Percentiles rank a stretch among this genome's conserved stretches.
phyloP scores from a whole-genome alignment of 2,329 filamentous ascomycete species.

The Zymoseptoria crescenta region DNA sequence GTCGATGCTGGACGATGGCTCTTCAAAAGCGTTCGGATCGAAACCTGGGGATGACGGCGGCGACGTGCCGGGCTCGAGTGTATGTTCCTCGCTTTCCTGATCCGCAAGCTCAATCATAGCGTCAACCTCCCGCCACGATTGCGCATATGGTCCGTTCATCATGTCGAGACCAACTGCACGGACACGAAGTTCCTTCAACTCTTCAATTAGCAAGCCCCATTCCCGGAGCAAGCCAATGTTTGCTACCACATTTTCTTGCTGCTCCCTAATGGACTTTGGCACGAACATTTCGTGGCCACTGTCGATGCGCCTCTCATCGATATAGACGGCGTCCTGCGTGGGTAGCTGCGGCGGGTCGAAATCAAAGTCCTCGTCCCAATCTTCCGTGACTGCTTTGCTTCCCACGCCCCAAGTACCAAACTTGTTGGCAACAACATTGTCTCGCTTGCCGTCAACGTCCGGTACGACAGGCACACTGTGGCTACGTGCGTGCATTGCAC shows the following conservation, averaged over 20 bases:
- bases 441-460: conserved; percentile 48
- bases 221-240: conserved; percentile 80
- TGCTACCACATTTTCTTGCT: conserved; percentile 71
- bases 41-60: conserved; percentile 50
- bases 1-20: conserved; percentile 20
- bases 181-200: conserved; percentile 68
- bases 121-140: conserved; percentile 71
- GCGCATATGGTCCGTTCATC: conserved; percentile 50
- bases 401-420: conserved; percentile 77
- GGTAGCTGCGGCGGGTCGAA: conserved; percentile 47
- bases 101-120: conserved; percentile 80
- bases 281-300: conserved; percentile 56
- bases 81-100: conserved; percentile 53
- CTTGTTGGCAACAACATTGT: conserved; percentile 53
- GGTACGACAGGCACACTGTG: conserved; percentile 69
- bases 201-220: conserved; percentile 72
- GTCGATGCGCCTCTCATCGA: conserved; percentile 35
- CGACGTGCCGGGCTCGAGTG: conserved; percentile 43
- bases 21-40: conserved; percentile 52
- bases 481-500: conserved; percentile 64
- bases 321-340: conserved; percentile 31
- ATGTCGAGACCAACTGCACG: conserved; percentile 62
- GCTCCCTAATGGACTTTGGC: conserved; percentile 70
- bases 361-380: conserved; percentile 87
- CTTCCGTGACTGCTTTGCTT: conserved; percentile 72